Percentiles rank a stretch among this genome's conserved stretches.
These are phyloP conservation scores for Piper betle DNA, from an alignment of 164 flowering plant species.

Conservation along the genomic window DNA sequence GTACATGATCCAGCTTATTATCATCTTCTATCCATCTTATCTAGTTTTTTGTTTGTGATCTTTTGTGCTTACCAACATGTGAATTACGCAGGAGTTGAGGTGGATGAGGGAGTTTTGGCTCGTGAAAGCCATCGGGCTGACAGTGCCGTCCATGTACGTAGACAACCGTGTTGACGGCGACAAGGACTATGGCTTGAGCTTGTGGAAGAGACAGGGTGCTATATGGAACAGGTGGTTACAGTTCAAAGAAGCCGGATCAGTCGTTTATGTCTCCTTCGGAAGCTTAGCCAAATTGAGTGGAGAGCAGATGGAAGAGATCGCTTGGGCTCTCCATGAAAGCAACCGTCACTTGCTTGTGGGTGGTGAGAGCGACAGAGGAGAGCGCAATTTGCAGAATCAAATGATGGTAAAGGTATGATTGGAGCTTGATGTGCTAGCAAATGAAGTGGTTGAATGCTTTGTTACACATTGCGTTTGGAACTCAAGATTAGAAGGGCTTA, in stretches of 20 bases:
- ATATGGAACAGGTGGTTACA: slow-evolving; percentile 14
- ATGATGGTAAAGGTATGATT: slow-evolving; percentile 10
- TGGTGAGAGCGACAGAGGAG: slow-evolving; percentile 9
- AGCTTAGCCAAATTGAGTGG: slow-evolving; percentile 6
- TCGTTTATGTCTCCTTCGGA: slow-evolving; percentile 19
- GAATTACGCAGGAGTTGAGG: slow-evolving; percentile 7
- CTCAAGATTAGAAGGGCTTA: slow-evolving; percentile 21
- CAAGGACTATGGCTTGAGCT: slow-evolving; percentile 10
- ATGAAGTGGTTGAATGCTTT: slow-evolving; percentile 3
- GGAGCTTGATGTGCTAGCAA: slow-evolving; percentile 13
- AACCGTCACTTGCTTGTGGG: slow-evolving; percentile 16
- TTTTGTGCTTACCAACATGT: no score
- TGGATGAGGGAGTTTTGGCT: slow-evolving; percentile 11
- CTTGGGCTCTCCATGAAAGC: slow-evolving; percentile 9
- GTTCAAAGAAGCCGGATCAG: slow-evolving; percentile 8
- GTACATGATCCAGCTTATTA: not conserved
- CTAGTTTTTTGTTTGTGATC: not conserved
- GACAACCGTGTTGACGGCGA: slow-evolving; percentile 15
- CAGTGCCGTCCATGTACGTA: slow-evolving; percentile 18
- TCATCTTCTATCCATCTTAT: not conserved
- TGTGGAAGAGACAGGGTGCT: slow-evolving; percentile 6
- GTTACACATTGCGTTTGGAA: slow-evolving; percentile 21
- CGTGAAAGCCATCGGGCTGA: slow-evolving; percentile 22
- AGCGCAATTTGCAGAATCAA: not conserved
- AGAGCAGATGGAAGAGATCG: slow-evolving; percentile 19